Conservation (phyloP, 345 rosid species). For the Limnanthes douglasii region DNA sequence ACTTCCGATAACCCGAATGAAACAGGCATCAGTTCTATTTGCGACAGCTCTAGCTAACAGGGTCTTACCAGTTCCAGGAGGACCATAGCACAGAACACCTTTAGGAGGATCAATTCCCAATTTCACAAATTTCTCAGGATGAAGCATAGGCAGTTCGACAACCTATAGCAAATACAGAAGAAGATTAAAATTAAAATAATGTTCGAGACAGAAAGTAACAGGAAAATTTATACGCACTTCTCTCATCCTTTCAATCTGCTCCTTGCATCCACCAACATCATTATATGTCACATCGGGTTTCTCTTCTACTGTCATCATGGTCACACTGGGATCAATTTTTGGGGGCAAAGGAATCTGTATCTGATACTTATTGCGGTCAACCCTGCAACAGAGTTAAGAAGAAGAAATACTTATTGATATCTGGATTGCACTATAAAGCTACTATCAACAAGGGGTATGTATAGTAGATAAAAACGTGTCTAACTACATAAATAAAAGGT, state of each 20-base stretch:
- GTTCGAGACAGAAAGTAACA: background rate
- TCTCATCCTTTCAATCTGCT: slow-evolving; percentile 95
- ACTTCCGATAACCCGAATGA: slow-evolving; percentile 95
- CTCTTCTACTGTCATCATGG: slow-evolving; percentile 99
- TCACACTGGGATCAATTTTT: slow-evolving; percentile 97
- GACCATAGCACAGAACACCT: slow-evolving; percentile 98
- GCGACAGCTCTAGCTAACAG: slow-evolving; percentile 97
- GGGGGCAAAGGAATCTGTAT: slow-evolving; percentile 98
- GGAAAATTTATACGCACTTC: slow-evolving; percentile 34
- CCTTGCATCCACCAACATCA: slow-evolving; percentile 98
- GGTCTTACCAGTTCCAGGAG: slow-evolving; percentile 97
- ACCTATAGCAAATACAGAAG: slow-evolving; percentile 35
- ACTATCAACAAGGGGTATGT: background rate
- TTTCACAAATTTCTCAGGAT: slow-evolving; percentile 97
- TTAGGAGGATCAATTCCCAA: slow-evolving; percentile 99
- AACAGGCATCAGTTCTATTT: slow-evolving; percentile 97
- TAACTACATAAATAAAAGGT: background rate
- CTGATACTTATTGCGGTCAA: slow-evolving; percentile 96
- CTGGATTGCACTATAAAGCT: background rate
- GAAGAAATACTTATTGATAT: no score
- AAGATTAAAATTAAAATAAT: background rate
- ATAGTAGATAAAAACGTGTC: background rate
- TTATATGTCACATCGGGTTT: slow-evolving; percentile 97
- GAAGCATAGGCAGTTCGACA: slow-evolving; percentile 98
- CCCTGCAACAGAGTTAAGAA: slow-evolving; percentile 30